A percentile compares a stretch with the other conserved stretches of the same genome.
Evolutionary conservation across 83 land plant genomes (phyloP).

Genomic region (Thuja plicata): DNA sequence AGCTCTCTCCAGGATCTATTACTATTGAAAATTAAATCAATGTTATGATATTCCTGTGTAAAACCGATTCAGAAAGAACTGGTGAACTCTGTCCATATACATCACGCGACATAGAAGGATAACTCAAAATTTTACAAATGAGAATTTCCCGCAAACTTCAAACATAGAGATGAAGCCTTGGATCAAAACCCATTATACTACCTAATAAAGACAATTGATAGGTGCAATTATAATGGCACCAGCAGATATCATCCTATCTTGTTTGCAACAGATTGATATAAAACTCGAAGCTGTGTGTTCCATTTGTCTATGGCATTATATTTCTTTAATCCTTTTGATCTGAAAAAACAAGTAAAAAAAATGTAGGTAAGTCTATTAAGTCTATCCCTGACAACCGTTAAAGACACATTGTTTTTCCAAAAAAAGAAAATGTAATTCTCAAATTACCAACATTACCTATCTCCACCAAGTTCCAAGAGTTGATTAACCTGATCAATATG

Average conservation of each 20-base stretch:
- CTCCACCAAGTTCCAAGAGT: constrained; percentile 81
- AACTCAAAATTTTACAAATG: constrained; percentile 8
- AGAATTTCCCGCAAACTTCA: background rate
- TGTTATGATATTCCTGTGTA: background rate
- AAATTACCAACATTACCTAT: constrained; percentile 51
- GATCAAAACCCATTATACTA: background rate
- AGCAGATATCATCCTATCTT: constrained; percentile 47
- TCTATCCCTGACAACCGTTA: background rate
- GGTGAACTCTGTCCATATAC: background rate
- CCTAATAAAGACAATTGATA: background rate
- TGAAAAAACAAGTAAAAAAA: constrained; percentile 24
- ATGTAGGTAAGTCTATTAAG: background rate
- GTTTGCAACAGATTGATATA: constrained; percentile 75
- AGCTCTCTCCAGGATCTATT: background rate
- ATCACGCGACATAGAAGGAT: background rate
- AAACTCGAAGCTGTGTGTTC: constrained; percentile 88
- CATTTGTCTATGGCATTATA: constrained; percentile 94
- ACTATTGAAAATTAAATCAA: background rate
- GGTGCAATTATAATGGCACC: background rate
- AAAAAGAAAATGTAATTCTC: background rate
- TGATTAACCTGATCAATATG: constrained; percentile 97
- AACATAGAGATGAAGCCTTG: background rate
- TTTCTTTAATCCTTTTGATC: constrained; percentile 94
- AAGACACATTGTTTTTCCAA: background rate
- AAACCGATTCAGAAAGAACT: background rate